phyloP scores from a whole-genome alignment of 2,329 filamentous ascomycete genomes.

The Incumbomyces delicatus region DNA sequence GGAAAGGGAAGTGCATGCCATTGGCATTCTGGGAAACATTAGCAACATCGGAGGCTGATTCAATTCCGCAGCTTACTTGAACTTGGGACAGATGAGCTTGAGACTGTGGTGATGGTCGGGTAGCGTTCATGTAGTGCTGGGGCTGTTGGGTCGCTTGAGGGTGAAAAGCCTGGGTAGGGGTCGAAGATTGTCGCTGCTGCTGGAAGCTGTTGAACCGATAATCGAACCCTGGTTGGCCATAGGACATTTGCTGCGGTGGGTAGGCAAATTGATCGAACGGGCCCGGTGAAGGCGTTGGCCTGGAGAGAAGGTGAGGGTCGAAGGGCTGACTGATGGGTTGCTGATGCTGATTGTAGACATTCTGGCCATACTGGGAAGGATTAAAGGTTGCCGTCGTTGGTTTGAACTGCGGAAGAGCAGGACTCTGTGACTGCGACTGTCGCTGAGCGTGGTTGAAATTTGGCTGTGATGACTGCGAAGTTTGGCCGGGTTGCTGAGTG shows the following conservation, averaged over 20 bases:
- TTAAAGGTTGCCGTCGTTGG: constrained; percentile 10
- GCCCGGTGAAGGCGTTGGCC: constrained; percentile 9
- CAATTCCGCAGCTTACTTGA: constrained; percentile 8
- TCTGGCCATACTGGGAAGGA: constrained; percentile 14
- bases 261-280: constrained; percentile 8
- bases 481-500: constrained; percentile 11
- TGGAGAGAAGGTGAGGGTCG: constrained; percentile 13
- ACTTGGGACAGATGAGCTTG: constrained; percentile 17
- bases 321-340: constrained; percentile 13
- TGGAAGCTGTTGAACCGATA: constrained; percentile 13
- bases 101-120: constrained; percentile 20
- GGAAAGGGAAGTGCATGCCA: not conserved
- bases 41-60: not conserved
- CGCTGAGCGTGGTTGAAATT: constrained; percentile 12
- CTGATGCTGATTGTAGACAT: constrained; percentile 11
- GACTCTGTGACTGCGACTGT: constrained; percentile 15
- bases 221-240: constrained; percentile 11
- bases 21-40: constrained; percentile 6
- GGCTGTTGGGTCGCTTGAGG: constrained; percentile 24
- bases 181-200: constrained; percentile 12
- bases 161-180: constrained; percentile 21
- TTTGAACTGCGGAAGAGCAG: constrained; percentile 16
- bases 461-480: constrained; percentile 10
- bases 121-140: constrained; percentile 19
- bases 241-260: constrained; percentile 5